Evolutionary conservation across 1,139 yeast genomes (phyloP), one percentile per base, ranked within the genome.

Genomic region (Insectozyma bohioensis): DNA sequence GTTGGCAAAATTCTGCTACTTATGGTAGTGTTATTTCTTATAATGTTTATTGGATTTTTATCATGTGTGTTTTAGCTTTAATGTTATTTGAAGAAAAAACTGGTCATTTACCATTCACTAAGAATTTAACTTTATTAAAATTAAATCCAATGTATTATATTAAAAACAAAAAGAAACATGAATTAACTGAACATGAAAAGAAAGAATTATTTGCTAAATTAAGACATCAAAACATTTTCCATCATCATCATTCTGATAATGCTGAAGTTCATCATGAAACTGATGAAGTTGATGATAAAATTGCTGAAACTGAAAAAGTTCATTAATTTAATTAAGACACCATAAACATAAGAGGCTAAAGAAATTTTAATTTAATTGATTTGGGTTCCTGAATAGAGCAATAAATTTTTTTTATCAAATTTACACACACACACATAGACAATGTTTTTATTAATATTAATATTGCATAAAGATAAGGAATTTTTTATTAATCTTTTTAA

Each of bases 1-100:
- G 63, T 30, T 57, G 62, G 61, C 61, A 55, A 56, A 57, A 58
- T 33, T 54, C 62, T 34, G 96, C 96, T 39, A 87, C 95, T 43
- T 77, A 85, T 52, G 95, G 95, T 35, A 84, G 95, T 2, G 87
- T 88, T 41, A 66, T 87, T 30, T 75, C 88, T 31, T 88, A 88
- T 67, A 86, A 85, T 63, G 48, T 85, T 30, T 88, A 87, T 65
- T 88, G 97, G 97, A 44, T 82, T 23, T 61, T 63, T 10, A 57
- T 87, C 36, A 79, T 85, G 42, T 47, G 60, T 20, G 63, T 70
- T 33, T 59, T 87, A 31, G 41, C 52, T n/a, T 56, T 80, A 47
- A 76, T 85, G 85, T 65, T 75, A 46, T 84, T 50, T 60, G 88
- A 83, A 65, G 95, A 86, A 67, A 80, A 66, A 55, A 58, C 58